phyloP scores from a whole-genome alignment of 2,329 filamentous ascomycete genomes.

The Fusarium newnesense region DNA sequence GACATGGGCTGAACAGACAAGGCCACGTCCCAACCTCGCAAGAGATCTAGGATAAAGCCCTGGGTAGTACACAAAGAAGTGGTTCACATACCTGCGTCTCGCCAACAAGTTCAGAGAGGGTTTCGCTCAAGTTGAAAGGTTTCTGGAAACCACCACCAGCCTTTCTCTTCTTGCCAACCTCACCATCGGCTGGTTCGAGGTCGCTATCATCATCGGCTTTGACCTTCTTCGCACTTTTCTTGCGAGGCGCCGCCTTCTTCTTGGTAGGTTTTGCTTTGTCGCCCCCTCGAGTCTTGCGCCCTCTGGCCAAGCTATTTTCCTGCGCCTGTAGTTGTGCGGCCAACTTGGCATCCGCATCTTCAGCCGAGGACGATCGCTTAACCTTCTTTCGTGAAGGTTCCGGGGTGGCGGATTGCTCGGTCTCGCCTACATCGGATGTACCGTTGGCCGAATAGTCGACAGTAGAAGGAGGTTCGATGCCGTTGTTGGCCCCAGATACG shows the following conservation, averaged over 20 bases:
- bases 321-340: conserved; percentile 92
- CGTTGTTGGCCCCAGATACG: conserved; percentile 64
- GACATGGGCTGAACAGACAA: neutral
- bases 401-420: conserved; percentile 58
- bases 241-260: conserved; percentile 70
- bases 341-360: conserved; percentile 85
- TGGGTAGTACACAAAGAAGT: neutral
- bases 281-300: conserved; percentile 81
- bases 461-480: conserved; percentile 54
- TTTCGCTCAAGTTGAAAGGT: conserved; percentile 77
- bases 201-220: conserved; percentile 85
- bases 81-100: conserved; percentile 70
- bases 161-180: conserved; percentile 72
- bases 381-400: conserved; percentile 73
- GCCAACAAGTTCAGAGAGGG: conserved; percentile 76
- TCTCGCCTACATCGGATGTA: conserved; percentile 54
- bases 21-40: neutral
- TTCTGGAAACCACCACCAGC: conserved; percentile 95
- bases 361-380: conserved; percentile 66
- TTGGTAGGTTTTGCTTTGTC: conserved; percentile 67
- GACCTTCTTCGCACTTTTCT: conserved; percentile 81
- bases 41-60: neutral
- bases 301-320: conserved; percentile 77
- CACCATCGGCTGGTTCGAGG: conserved; percentile 69
- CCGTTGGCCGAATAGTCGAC: conserved; percentile 49